Base-by-base conservation (phyloP, 805 yeast species). In the Candida sonorensis region DNA sequence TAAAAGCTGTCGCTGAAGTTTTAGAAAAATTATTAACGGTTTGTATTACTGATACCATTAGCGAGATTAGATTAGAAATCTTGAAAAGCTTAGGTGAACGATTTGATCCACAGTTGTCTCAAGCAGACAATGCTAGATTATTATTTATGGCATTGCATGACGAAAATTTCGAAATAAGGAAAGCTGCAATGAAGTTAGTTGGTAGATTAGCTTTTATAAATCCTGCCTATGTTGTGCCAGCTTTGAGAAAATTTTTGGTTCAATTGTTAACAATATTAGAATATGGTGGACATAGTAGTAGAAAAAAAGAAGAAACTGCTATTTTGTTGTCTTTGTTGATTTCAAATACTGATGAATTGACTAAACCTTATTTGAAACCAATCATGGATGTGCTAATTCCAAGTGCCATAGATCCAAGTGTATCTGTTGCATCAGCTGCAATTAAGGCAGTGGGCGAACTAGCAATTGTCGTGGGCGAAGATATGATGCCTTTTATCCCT, bases 161-260 rank as follows among this genome's bases (percentile, higher is more conserved):
- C 58, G 97, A 90, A 55, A 73, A 72, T 2, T 92, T 92, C 51
- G 77, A 75, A 9, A 81, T 92, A 9, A 72, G 95, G 34, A 77
- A 82, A 46, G 81, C 76, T 11, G 81, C 95, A 0, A 74, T 90
- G 21, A 69, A 68, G 30, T 70, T 88, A 9, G 74, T 92, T 37
- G 97, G 98, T 3, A 69, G 97, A 35, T 59, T 92, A 12, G 81
- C 95, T 0, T 60, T 75, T 2, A 80, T 86, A 25, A 92, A 92
- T 48, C 97, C 99, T 0, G 97, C 98, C 0, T 90, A 86, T 55
- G 84, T 92, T 41, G 87, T 90, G 23, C 98, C 99, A 0, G 84
- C 94, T 0, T 64, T 92, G 33, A 69, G 97, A 45, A 90, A 86
- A 52, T 76, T 90, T 0, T 59, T 94, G 40, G 75, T 92, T 27